Percentiles rank a stretch among this genome's conserved stretches.
These are phyloP conservation scores for Metschnikowia kofuensis DNA, from an alignment of 805 yeast species.

Conservation along the genomic window DNA sequence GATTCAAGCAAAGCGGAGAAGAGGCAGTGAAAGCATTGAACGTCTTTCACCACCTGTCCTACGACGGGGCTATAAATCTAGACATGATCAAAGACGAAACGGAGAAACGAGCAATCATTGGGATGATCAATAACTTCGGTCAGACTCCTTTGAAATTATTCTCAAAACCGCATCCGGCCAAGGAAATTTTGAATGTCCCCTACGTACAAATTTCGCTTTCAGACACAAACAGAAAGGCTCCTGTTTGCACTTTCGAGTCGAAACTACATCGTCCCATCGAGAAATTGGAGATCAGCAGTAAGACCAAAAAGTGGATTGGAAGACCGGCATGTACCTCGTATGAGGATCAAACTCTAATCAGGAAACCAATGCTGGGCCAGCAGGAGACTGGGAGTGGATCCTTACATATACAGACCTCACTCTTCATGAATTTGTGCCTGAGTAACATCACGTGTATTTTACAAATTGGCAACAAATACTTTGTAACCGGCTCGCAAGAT, in stretches of 20 bases:
- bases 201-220: slow-evolving; percentile 29
- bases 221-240: slow-evolving; percentile 1
- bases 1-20: slow-evolving; percentile 71
- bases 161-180: slow-evolving; percentile 59
- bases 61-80: slow-evolving; percentile 77
- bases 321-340: slow-evolving; percentile 39
- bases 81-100: slow-evolving; percentile 70
- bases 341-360: slow-evolving; percentile 35
- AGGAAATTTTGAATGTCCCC: slow-evolving; percentile 39
- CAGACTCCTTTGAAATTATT: slow-evolving; percentile 83
- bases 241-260: slow-evolving; percentile 39
- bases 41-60: slow-evolving; percentile 81
- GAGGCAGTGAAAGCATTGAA: slow-evolving; percentile 66
- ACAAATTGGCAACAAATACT: slow-evolving; percentile 39
- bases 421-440: slow-evolving; percentile 44
- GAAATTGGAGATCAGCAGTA: slow-evolving; percentile 43
- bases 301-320: slow-evolving; percentile 49
- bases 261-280: slow-evolving; percentile 39
- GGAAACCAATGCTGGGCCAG: slow-evolving; percentile 25
- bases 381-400: slow-evolving; percentile 26
- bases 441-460: slow-evolving; percentile 37
- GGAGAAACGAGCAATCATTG: slow-evolving; percentile 73
- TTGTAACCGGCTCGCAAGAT: slow-evolving; percentile 51
- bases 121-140: slow-evolving; percentile 88
- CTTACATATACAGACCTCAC: slow-evolving; percentile 38